phyloP scores from a whole-genome alignment of 1,139 yeast genomes.

The Fermentozyma sake region DNA sequence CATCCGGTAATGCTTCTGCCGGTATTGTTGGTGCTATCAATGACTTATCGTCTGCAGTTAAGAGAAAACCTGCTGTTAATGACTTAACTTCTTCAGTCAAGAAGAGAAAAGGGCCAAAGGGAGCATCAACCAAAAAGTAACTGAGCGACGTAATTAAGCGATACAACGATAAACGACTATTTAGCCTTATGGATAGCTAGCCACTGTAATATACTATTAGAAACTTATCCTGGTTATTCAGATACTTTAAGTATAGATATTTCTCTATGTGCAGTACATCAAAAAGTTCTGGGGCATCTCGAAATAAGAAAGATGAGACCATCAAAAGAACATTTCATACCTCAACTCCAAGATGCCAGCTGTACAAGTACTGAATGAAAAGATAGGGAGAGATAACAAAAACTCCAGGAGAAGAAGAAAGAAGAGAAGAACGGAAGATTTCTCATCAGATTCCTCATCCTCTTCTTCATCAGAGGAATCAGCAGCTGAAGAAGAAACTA shows the following conservation, averaged over 20 bases:
- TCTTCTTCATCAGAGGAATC: constrained; percentile 35
- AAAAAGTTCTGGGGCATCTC: too few relatives aligned
- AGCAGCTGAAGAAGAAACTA: constrained; percentile 7
- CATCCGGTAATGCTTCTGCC: constrained; percentile 6
- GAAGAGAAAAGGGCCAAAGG: constrained; percentile 11
- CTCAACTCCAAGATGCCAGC: too few relatives aligned
- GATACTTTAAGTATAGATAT: too few relatives aligned
- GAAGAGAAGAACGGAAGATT: constrained; percentile 76
- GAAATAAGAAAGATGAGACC: too few relatives aligned
- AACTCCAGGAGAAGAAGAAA: constrained; percentile 49
- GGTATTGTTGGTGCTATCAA: constrained; percentile 19
- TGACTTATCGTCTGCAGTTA: constrained; percentile 33
- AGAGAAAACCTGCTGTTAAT: constrained; percentile 20
- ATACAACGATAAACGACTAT: too few relatives aligned
- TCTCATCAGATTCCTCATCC: constrained; percentile 44
- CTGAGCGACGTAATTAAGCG: neutral
- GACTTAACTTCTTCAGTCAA: constrained; percentile 8
- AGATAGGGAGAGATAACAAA: constrained; percentile 9
- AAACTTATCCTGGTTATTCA: too few relatives aligned
- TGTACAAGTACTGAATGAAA: constrained; percentile 11
- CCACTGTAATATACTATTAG: too few relatives aligned
- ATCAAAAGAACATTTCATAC: too few relatives aligned
- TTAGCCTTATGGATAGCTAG: constrained; percentile 1
- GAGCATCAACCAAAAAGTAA: constrained; percentile 3
- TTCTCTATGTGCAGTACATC: too few relatives aligned